Conservation (phyloP, 345 rosid genomes). For the Moringa oleifera region DNA sequence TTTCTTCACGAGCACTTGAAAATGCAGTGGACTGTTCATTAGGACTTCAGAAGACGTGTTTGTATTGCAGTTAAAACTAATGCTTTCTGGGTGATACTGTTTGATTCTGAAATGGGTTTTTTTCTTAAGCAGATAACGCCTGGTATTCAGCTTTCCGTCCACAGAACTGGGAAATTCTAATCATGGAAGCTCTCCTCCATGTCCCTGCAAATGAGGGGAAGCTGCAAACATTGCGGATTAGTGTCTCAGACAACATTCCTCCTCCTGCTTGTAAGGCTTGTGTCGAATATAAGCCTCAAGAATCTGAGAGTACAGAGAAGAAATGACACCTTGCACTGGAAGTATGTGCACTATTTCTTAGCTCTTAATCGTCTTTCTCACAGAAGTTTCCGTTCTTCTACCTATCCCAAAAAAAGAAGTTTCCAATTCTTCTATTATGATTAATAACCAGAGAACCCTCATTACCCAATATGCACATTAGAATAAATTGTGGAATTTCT, state of each 20-base stretch:
- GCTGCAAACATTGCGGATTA: slow-evolving; percentile 54
- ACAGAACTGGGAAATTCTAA: slow-evolving; percentile 77
- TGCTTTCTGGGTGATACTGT: neutral
- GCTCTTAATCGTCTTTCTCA: neutral
- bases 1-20: neutral
- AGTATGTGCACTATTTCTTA: neutral
- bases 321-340: slow-evolving; percentile 7
- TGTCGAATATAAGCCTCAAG: slow-evolving; percentile 24
- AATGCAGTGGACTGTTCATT: too few relatives aligned
- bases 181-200: slow-evolving; percentile 86
- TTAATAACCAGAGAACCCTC: too few relatives aligned
- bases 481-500: too few relatives aligned
- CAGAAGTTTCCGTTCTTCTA: neutral
- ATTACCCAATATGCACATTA: too few relatives aligned
- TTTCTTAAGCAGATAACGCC: slow-evolving; percentile 32
- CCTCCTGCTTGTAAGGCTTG: slow-evolving; percentile 32
- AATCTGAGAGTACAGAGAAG: slow-evolving; percentile 24
- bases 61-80: neutral
- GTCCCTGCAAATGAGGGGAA: slow-evolving; percentile 71
- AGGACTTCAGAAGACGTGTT: neutral
- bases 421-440: too few relatives aligned
- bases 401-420: too few relatives aligned
- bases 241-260: slow-evolving; percentile 31
- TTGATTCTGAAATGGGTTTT: neutral
- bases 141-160: slow-evolving; percentile 54